Base-by-base conservation (phyloP, 1,139 yeast species). In the Nakaseomyces sp. region DNA sequence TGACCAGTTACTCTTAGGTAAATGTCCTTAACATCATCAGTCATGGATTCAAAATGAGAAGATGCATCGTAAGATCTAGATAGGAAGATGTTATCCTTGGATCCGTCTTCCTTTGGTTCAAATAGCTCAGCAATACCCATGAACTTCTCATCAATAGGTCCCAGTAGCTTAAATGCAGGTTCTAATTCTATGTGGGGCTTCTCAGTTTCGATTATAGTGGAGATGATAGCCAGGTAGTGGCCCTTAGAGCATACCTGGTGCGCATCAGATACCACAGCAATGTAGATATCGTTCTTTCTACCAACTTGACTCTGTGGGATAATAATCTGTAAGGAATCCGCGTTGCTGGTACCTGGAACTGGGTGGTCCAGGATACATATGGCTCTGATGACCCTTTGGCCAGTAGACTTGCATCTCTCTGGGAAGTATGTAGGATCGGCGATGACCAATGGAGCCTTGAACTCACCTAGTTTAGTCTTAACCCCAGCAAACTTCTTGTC, bases 341-440 rank as follows among this genome's bases (percentile, higher is more conserved):
- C 79, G 57, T 85, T 85, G 52, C 74, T 72, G 18, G 95, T 88
- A 61, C 78, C 77, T 42, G 96, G 85, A 44, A 91, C 74, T 17
- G 96, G 94, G 61, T 88, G 96, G 58, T 89, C 84, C 63, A 93
- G 71, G 48, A 91, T 75, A 64, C 97, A 88, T 74, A 93, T 89
- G 46, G 97, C 96, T 63, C 99, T 79, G 53, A 91, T 88, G 43
- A 93, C 95, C 60, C 74, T 80, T 54, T 82, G 79, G 29, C 96
- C 96, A 4, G 91, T 81, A 63, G 85, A 78, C 62, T 77, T 73
- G 47, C 91, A 96, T 66, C 79, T 81, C 38, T 82, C 86, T 2
- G 97, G 96, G 79, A 91, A 91, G 64, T 91, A 91, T 13, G 98
- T 91, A 47, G 99, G 99, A 64, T 91, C 99, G 29, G 96, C 96